Conservation (phyloP, 2,329 filamentous ascomycete genomes). For the Nemania bipapillata region DNA sequence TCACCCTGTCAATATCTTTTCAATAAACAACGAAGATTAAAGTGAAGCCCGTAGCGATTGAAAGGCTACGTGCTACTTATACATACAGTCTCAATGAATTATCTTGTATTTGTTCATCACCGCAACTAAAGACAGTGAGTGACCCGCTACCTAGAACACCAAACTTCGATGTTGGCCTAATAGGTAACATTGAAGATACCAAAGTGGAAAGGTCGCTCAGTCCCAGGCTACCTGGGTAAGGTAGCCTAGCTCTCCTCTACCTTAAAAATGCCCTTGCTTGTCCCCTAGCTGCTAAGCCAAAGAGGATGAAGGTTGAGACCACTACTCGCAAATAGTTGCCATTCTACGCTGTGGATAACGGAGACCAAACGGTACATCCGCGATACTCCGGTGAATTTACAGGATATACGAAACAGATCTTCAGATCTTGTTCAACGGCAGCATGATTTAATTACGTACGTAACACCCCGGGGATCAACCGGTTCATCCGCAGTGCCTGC, state of each 20-base stretch:
- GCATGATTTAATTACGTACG: background rate
- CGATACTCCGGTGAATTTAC: background rate
- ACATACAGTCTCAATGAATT: no score
- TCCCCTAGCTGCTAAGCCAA: background rate
- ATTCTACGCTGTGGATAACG: background rate
- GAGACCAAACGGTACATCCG: background rate
- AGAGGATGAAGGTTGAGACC: background rate
- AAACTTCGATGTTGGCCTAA: no score
- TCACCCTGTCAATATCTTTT: background rate
- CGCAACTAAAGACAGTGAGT: no score
- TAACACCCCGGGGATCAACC: background rate
- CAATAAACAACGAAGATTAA: no score
- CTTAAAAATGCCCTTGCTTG: background rate
- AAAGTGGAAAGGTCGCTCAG: no score
- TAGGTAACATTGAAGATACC: no score
- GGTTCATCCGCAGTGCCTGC: background rate
- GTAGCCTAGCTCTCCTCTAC: background rate
- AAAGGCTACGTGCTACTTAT: no score
- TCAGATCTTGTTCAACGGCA: background rate
- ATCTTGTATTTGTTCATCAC: no score
- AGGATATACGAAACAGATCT: background rate
- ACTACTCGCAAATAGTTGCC: background rate
- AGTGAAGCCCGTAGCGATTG: no score
- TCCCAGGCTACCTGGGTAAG: no score
- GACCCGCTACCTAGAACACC: no score